Conservation (phyloP, 2,329 filamentous ascomycete genomes). For the Hypomyces rosellus region DNA sequence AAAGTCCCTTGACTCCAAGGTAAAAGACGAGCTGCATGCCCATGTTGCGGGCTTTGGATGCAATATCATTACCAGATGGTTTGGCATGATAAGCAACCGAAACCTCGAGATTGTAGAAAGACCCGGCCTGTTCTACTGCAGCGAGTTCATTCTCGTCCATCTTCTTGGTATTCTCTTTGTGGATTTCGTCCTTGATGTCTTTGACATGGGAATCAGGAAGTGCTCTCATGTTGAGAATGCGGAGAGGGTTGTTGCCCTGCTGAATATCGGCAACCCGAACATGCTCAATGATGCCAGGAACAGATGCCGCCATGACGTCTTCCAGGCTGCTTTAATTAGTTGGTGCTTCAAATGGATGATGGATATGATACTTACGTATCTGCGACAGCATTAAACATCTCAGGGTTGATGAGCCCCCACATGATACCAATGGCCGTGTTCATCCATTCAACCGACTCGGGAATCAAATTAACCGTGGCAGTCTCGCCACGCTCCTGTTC, state of each 20-base stretch:
- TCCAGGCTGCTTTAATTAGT: conserved; percentile 28
- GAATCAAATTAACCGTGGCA: conserved; percentile 81
- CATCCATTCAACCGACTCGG: conserved; percentile 93
- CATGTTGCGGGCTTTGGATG: conserved; percentile 87
- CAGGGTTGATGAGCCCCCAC: conserved; percentile 90
- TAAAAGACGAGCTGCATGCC: conserved; percentile 96
- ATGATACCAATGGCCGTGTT: conserved; percentile 79
- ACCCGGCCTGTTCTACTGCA: conserved; percentile 82
- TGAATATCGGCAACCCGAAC: conserved; percentile 93
- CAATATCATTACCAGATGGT: conserved; percentile 62
- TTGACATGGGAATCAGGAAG: conserved; percentile 72
- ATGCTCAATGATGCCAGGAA: conserved; percentile 86
- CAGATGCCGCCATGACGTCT: conserved; percentile 94
- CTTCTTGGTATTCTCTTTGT: conserved; percentile 68
- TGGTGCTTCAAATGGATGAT: fast-evolving
- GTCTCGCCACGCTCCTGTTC: conserved; percentile 80
- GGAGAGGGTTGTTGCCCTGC: conserved; percentile 84
- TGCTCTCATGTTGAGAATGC: conserved; percentile 79
- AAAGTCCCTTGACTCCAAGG: conserved; percentile 79
- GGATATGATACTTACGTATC: conserved; percentile 55
- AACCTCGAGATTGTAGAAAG: conserved; percentile 88
- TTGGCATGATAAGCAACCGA: conserved; percentile 87
- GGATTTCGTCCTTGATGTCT: conserved; percentile 75
- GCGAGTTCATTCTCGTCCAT: conserved; percentile 84
- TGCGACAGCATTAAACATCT: conserved; percentile 89